Evolutionary conservation across 2,329 filamentous ascomycete genomes (phyloP), one percentile per base, ranked within the genome.

Genomic region (Xylaria sp.): DNA sequence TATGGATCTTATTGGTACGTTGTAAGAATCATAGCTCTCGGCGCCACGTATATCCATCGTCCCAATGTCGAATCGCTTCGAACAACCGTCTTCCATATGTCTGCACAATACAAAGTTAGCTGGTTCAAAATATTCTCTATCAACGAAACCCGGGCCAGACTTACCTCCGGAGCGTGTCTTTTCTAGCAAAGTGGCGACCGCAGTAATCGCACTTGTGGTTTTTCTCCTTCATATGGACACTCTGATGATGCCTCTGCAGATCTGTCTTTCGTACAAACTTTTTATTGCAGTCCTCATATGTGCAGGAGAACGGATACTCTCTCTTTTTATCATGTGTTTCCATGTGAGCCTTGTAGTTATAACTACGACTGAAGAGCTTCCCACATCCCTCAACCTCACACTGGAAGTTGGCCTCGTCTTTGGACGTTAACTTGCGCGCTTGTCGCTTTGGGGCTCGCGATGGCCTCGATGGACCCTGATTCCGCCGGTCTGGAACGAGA

Each of bases 271-370:
- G 88, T 20, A 93, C 92, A 80, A 97, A 97, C 61, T 88, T 88
- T 81, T 91, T 93, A 73, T 82, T 85, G 81, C 94, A 97, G 62
- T 86, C 87, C 2, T 85, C 80, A 37, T 89, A 82, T 1, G 83
- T 82, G 80, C 94, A 97, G 1, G 86, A 84, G 76, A 93, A 91
- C 0, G 90, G 89, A 75, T 92, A 92, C 75, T 89, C 88, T 66
- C 91, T 86, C 68, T 88, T 86, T 15, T 92, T 89, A 76, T 96
- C 90, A 77, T 97, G 94, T 0, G 90, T 94, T 76, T 94, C 91
- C 86, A 94, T 87, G 79, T 97, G 94, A 37, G 93, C 92, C 76
- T 92, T 94, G 82, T 91, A 93, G 81, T 97, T 97, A 83, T 95
- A 97, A 75, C 89, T 91, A 70, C 94, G 86, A 73, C 92, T 93